Evolutionary conservation across 441 rosid species (phyloP), one percentile per base, ranked within the genome.

Genomic region (Eruca vesicaria): DNA sequence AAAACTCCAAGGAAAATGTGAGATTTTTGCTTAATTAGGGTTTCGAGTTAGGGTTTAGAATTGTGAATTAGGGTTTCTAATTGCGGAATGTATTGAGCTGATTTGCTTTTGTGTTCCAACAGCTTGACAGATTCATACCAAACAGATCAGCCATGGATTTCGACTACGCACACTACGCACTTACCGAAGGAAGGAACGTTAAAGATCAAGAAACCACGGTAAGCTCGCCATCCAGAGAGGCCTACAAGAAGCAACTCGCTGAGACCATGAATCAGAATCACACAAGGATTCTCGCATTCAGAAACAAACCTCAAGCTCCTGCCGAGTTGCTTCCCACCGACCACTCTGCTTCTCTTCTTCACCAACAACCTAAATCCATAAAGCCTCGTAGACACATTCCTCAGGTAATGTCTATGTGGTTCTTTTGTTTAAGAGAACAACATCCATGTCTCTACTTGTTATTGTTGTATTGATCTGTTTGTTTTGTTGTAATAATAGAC

Each of bases 261-360:
- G 94, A 87, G 73, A 63, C 89, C 0, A 78, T 88, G 71, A 86
- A 89, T 63, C 83, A 82, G 82, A 88, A 88, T 43, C 75, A 83
- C 76, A 85, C 91, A 1, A 80, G 97, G 48, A 93, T 91, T 43
- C 79, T 87, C 58, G 89, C 95, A 7, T 90, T 93, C 83, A 85
- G 81, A 71, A 89, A 86, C 81, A 91, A 89, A 73, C 89, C 93
- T 5, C 89, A 88, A 6, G 65, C 82, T 62, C 76, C 69, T 0
- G 73, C 67, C 1, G 84, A 89, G 11, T 78, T 72, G 31, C 66
- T 86, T 61, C 88, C 89, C 0, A 69, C 28, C 2, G 66, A 69
- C 32, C 65, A 79, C 43, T 50, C 69, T 60, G 4, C 76, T 36
- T 69, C n/a, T n/a, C n/a, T 84, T 62, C 75, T 72, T 72, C 75